Base-by-base conservation (phyloP, 148 eudicot genomes). In the Cornus controversa region DNA sequence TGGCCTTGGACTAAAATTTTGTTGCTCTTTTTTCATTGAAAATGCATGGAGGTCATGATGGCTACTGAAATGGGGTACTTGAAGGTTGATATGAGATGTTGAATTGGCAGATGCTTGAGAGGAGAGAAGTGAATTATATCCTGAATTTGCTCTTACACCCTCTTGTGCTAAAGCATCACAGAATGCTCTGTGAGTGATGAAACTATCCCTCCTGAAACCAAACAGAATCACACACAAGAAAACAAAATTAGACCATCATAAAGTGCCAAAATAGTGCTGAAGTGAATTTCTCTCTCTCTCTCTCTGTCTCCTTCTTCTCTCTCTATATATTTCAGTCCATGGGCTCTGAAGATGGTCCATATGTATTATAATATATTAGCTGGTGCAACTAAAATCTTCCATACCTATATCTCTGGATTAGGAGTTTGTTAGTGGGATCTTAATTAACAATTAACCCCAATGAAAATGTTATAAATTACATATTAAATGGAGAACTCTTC, bases 141-240 rank as follows among this genome's bases (percentile, higher is more conserved):
- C 50, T 45, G 50, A 8, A 8, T 82, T 87, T 65, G 90, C 65
- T 86, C 89, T 82, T 79, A 94, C 93, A 45, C 89, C 90, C 74
- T 96, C 99, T 80, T 93, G 97, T 16, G 99, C 98, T 64, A 96
- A 67, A 53, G 97, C 98, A 79, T 96, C 98, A 76, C 99, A 96
- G 72, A 96, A 96, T 47, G 99, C 98, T 79, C 95, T 89, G 76
- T 96, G 99, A n/a, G 99, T 96, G 77, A 96, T 90, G 87, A 93
- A 96, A 79, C 99, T 96, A 66, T 96, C 99, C 79, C 98, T 93
- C 90, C 99, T 96, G 90, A 42, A 69, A 40, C 34, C 24, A 24
- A 71, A 69, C 8, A 10, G 29, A 37, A 60, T 37, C 28, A 72
- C 25, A 63, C 9, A 54, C 22, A 66, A 36, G 28, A 29, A 25